phyloP scores from a whole-genome alignment of 176 grass and related monocot species.

The Musa acuminata region DNA sequence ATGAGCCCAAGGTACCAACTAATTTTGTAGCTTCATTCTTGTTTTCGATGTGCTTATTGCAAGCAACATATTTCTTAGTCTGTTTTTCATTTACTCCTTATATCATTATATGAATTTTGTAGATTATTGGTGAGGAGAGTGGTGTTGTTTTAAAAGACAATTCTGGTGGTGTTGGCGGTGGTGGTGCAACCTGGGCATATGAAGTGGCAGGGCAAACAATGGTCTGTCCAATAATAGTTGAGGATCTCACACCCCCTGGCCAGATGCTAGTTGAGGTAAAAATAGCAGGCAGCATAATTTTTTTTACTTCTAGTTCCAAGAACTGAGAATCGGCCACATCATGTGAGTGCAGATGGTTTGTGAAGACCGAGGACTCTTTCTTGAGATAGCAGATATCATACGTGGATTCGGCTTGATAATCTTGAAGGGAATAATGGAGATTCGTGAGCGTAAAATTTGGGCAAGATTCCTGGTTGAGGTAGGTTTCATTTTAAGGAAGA shows the following conservation, averaged over 20 bases:
- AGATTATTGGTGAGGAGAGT: conserved; percentile 89
- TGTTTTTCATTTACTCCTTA: background rate
- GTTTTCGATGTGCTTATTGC: background rate
- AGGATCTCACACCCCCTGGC: conserved; percentile 85
- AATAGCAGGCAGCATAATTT: conserved; percentile 5
- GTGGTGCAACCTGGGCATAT: conserved; percentile 91
- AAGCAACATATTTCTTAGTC: background rate
- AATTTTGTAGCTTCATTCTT: background rate
- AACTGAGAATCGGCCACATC: background rate
- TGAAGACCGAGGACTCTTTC: conserved; percentile 85
- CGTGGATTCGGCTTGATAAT: conserved; percentile 86
- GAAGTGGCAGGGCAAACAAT: conserved; percentile 97
- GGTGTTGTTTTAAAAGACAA: conserved; percentile 94
- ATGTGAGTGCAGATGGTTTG: conserved; percentile 65
- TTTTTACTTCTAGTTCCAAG: background rate
- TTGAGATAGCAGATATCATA: conserved; percentile 96
- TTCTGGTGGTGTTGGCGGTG: conserved; percentile 39
- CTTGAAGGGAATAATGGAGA: conserved; percentile 91
- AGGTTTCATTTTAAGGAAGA: background rate
- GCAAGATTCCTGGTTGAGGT: conserved; percentile 89
- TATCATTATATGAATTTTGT: conserved; percentile 12
- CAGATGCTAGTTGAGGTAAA: conserved; percentile 98
- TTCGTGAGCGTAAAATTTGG: conserved; percentile 89
- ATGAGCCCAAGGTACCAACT: conserved; percentile 69
- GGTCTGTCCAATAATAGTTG: conserved; percentile 96